Conservation (phyloP, 345 rosid genomes). For the Salix brachista region DNA sequence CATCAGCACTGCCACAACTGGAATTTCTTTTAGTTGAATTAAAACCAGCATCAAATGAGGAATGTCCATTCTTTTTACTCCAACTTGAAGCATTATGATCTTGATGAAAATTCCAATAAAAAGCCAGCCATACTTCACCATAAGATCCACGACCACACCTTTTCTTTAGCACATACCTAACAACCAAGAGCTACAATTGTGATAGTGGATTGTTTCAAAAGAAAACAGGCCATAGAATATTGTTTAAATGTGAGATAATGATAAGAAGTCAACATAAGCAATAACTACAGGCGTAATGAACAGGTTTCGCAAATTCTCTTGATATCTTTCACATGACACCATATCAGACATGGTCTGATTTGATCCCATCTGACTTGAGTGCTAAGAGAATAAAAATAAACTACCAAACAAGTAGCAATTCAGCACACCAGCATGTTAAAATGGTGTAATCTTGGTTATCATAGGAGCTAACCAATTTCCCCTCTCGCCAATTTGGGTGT, state of each 20-base stretch:
- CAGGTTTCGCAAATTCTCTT: too few relatives aligned
- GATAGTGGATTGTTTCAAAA: conserved; percentile 10
- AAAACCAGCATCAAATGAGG: conserved; percentile 28
- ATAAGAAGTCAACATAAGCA: neutral
- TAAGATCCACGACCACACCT: conserved; percentile 87
- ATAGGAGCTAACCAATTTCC: neutral
- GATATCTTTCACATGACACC: too few relatives aligned
- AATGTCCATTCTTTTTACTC: conserved; percentile 37
- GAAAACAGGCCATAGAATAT: conserved; percentile 1
- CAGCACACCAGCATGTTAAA: neutral
- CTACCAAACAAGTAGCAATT: neutral
- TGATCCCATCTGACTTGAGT: too few relatives aligned
- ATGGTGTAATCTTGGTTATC: neutral
- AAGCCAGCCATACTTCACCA: conserved; percentile 96
- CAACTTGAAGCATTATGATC: conserved; percentile 41
- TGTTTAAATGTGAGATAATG: neutral
- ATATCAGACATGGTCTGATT: too few relatives aligned
- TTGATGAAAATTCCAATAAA: conserved; percentile 72
- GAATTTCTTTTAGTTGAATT: conserved; percentile 28
- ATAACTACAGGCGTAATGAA: too few relatives aligned
- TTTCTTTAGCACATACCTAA: conserved; percentile 78
- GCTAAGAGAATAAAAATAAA: neutral
- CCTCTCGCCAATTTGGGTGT: neutral
- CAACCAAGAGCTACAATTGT: conserved; percentile 17
- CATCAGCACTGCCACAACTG: conserved; percentile 32